Conservation (phyloP, 1,284 basidiomycete species). For the Pseudozyma hubeiensis region DNA sequence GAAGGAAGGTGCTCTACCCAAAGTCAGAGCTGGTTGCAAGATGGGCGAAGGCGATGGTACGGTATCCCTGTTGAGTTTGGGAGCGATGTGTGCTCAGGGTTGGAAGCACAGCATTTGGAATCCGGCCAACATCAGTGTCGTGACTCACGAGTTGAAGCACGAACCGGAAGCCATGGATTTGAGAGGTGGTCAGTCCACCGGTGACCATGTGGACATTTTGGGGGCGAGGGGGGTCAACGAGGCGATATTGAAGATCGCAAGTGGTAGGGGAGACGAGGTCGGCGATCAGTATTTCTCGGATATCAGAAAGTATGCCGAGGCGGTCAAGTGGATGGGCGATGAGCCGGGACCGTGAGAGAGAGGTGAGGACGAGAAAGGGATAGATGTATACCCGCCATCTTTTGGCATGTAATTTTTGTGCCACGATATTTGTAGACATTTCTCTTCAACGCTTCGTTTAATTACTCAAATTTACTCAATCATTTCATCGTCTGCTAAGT, state of each 20-base stretch:
- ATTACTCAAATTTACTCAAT: no score
- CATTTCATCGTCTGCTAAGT: no score
- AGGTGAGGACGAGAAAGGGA: no score
- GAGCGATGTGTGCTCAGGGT: slow-evolving; percentile 90
- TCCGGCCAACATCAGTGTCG: slow-evolving; percentile 80
- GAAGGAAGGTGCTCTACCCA: slow-evolving; percentile 50
- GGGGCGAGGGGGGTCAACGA: slow-evolving; percentile 88
- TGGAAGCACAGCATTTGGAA: slow-evolving; percentile 94
- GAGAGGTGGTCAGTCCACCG: slow-evolving; percentile 80
- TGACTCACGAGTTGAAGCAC: slow-evolving; percentile 91
- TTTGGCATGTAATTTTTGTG: no score
- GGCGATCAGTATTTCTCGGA: slow-evolving; percentile 80
- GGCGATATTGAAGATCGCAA: slow-evolving; percentile 87
- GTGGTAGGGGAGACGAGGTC: slow-evolving; percentile 72
- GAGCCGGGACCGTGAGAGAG: slow-evolving; percentile 15
- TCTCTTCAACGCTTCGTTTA: no score
- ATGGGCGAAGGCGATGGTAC: slow-evolving; percentile 84
- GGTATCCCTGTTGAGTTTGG: slow-evolving; percentile 86
- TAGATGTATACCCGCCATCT: no score
- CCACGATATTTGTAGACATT: no score
- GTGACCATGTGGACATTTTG: slow-evolving; percentile 86
- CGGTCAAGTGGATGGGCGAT: slow-evolving; percentile 51
- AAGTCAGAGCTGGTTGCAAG: slow-evolving; percentile 59
- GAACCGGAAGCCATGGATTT: slow-evolving; percentile 80
- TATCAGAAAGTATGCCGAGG: slow-evolving; percentile 72